phyloP scores from a whole-genome alignment of 176 grass and related monocot species.

The Lolium perenne region DNA sequence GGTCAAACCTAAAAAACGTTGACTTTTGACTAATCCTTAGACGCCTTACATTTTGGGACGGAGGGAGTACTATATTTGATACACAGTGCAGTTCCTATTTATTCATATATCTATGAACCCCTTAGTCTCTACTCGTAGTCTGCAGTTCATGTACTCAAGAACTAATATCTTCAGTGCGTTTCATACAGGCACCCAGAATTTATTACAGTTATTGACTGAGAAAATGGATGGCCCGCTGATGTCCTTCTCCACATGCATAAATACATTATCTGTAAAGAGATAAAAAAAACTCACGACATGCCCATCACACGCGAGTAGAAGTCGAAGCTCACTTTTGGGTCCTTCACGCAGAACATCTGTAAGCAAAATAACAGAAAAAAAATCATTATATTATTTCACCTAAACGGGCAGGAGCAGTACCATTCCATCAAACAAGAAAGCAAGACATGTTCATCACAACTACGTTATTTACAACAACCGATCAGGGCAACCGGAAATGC shows the following conservation, averaged over 20 bases:
- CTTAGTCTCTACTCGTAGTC: background rate
- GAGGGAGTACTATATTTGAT: background rate
- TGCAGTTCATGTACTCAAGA: background rate
- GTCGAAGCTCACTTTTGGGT: constrained; percentile 93
- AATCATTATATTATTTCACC: background rate
- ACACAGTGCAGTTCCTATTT: background rate
- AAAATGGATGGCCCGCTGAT: background rate
- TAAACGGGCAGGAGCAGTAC: background rate
- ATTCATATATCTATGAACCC: background rate
- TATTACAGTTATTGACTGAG: background rate
- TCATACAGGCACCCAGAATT: background rate
- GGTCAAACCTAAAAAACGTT: too few relatives aligned
- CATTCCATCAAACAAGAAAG: background rate
- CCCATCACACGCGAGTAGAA: constrained; percentile 96
- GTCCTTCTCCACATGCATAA: background rate
- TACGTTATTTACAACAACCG: background rate
- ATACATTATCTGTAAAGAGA: background rate
- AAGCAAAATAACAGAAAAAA: constrained; percentile 37
- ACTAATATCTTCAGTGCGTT: background rate
- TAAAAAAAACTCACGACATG: constrained; percentile 79
- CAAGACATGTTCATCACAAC: background rate
- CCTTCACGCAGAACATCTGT: constrained; percentile 93
- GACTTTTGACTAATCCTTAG: too few relatives aligned
- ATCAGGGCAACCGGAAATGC: background rate
- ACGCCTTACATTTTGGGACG: too few relatives aligned